These are phyloP conservation scores for Solanum sejunctum DNA, from an alignment of 257 asterid species.

Conservation along the genomic window DNA sequence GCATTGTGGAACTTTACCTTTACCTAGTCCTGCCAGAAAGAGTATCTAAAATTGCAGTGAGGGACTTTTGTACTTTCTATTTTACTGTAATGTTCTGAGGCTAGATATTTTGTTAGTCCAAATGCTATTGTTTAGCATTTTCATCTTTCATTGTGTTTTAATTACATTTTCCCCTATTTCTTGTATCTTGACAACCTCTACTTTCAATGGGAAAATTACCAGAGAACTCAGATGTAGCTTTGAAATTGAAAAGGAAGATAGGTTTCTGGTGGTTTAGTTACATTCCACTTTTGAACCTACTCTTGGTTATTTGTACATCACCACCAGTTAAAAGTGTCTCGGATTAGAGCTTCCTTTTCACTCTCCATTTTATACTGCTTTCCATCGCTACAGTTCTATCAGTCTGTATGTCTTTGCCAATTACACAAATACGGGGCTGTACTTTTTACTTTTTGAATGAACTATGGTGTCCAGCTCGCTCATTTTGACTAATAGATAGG, in stretches of 20 bases:
- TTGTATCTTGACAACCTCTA: background rate
- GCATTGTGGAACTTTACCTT: constrained; percentile 1
- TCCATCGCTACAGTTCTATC: background rate
- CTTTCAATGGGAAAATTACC: background rate
- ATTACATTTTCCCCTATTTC: background rate
- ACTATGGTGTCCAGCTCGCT: background rate
- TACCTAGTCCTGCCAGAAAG: background rate
- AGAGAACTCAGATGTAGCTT: background rate
- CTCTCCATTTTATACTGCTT: background rate
- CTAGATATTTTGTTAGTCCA: constrained; percentile 20
- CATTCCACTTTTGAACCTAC: background rate
- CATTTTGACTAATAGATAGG: background rate
- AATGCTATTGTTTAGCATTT: constrained; percentile 21
- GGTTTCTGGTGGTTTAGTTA: background rate
- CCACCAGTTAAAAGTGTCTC: background rate
- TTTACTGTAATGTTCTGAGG: constrained; percentile 2
- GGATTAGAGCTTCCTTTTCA: background rate
- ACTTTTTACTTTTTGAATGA: background rate
- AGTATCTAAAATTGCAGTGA: constrained; percentile 10
- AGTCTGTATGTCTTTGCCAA: background rate
- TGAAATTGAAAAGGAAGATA: background rate
- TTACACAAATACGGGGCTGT: background rate
- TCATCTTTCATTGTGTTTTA: background rate
- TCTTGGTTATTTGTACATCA: background rate
- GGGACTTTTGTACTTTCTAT: background rate